These are phyloP conservation scores for Zarea fungicola DNA, from an alignment of 2,329 filamentous ascomycete species.

Conservation along the genomic window DNA sequence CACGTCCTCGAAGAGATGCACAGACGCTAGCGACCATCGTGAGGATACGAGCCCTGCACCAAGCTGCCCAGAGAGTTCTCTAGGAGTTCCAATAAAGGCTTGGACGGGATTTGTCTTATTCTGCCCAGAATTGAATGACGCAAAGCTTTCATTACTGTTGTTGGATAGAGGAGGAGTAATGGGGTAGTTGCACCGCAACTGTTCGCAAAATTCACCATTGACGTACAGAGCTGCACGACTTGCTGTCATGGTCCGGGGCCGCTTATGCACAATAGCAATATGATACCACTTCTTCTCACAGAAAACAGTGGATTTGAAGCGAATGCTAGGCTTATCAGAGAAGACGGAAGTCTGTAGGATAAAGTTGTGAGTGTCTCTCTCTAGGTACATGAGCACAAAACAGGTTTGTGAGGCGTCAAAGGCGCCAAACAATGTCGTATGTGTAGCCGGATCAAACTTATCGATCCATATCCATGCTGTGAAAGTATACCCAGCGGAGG, in stretches of 20 bases:
- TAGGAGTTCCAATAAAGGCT: conserved; percentile 88
- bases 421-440: conserved; percentile 93
- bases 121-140: conserved; percentile 57
- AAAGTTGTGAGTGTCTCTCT: conserved; percentile 87
- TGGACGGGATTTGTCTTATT: conserved; percentile 67
- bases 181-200: conserved; percentile 85
- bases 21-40: conserved; percentile 84
- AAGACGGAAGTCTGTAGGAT: conserved; percentile 94
- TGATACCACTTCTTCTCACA: conserved; percentile 84
- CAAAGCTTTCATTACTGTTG: conserved; percentile 61
- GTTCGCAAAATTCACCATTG: conserved; percentile 89
- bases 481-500: conserved; percentile 81
- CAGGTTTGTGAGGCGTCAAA: conserved; percentile 90
- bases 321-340: conserved; percentile 78
- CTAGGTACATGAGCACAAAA: conserved; percentile 88
- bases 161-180: conserved; percentile 62
- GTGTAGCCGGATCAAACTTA: conserved; percentile 73
- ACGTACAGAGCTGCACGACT: conserved; percentile 86
- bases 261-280: conserved; percentile 79
- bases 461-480: conserved; percentile 86
- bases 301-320: conserved; percentile 83
- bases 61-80: conserved; percentile 72
- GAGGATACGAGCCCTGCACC: conserved; percentile 70
- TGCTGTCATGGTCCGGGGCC: conserved; percentile 66
- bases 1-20: conserved; percentile 80